A percentile compares a stretch with the other conserved stretches of the same genome.
phyloP scores from a whole-genome alignment of 805 yeast species.

The Yarrowia keelungensis region DNA sequence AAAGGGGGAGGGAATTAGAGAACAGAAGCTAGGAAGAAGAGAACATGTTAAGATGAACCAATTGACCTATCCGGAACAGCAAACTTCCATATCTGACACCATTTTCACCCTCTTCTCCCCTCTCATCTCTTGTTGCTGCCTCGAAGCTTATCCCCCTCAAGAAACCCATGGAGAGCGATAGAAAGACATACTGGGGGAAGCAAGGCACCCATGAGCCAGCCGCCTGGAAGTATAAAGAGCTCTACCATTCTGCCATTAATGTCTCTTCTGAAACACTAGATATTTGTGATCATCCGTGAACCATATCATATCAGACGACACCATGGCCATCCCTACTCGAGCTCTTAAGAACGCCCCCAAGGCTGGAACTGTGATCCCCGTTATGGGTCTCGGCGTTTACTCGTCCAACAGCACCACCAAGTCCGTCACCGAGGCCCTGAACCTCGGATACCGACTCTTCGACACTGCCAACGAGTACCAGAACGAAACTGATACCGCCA shows the following conservation, averaged over 20 bases:
- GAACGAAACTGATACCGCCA: constrained; percentile 72
- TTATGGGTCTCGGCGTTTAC: constrained; percentile 73
- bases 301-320: not conserved
- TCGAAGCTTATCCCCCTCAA: not conserved
- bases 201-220: not conserved
- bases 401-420: constrained; percentile 57
- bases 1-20: no score
- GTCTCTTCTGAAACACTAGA: constrained; percentile 3
- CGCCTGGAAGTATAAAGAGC: constrained; percentile 21
- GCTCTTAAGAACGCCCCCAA: constrained; percentile 27
- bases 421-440: constrained; percentile 79
- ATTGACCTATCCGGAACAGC: not conserved
- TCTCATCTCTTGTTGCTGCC: constrained; percentile 10
- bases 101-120: not conserved
- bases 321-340: constrained; percentile 21
- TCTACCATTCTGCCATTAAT: not conserved
- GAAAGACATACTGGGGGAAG: constrained; percentile 2
- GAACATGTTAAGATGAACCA: not conserved
- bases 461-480: constrained; percentile 78
- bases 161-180: constrained; percentile 3
- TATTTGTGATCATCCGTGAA: not conserved
- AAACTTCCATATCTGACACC: not conserved
- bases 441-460: constrained; percentile 78
- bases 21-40: no score
- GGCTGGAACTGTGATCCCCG: constrained; percentile 65